These are phyloP conservation scores for Coprinellus aureogranulatus DNA, from an alignment of 768 basidiomycete genomes.

Conservation along the genomic window DNA sequence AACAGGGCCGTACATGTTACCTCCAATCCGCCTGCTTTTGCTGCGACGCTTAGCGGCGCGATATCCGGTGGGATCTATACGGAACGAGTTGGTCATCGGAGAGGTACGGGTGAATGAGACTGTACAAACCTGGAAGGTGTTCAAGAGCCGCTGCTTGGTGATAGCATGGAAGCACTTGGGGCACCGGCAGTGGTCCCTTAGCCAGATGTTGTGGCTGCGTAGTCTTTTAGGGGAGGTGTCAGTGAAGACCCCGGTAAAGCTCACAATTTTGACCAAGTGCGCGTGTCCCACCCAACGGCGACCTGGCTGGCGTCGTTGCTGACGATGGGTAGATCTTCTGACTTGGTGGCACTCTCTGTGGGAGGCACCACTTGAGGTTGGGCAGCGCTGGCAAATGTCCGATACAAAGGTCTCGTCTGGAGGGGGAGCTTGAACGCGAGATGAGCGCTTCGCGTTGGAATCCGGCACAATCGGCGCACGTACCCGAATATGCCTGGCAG, in stretches of 20 bases:
- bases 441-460: neutral
- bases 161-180: slow-evolving; percentile 78
- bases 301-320: slow-evolving; percentile 61
- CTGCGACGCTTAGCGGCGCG: slow-evolving; percentile 55
- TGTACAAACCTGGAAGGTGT: slow-evolving; percentile 71
- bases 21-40: slow-evolving; percentile 61
- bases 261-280: slow-evolving; percentile 75
- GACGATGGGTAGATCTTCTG: slow-evolving; percentile 49
- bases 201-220: slow-evolving; percentile 82
- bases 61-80: slow-evolving; percentile 75
- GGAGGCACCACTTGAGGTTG: neutral
- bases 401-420: neutral
- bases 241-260: slow-evolving; percentile 23
- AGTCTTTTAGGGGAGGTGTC: neutral
- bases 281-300: slow-evolving; percentile 69
- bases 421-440: neutral
- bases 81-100: neutral
- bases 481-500: neutral
- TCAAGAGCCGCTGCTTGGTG: slow-evolving; percentile 88
- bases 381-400: neutral
- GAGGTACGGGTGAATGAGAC: neutral
- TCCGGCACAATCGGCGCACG: neutral
- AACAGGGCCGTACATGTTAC: slow-evolving; percentile 66
- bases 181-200: slow-evolving; percentile 92
- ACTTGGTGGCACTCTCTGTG: slow-evolving; percentile 21